A percentile compares a stretch with the other conserved stretches of the same genome.
Evolutionary conservation across 352 stramenopile genomes (phyloP).

Genomic region (Pythium grandisporangium): DNA sequence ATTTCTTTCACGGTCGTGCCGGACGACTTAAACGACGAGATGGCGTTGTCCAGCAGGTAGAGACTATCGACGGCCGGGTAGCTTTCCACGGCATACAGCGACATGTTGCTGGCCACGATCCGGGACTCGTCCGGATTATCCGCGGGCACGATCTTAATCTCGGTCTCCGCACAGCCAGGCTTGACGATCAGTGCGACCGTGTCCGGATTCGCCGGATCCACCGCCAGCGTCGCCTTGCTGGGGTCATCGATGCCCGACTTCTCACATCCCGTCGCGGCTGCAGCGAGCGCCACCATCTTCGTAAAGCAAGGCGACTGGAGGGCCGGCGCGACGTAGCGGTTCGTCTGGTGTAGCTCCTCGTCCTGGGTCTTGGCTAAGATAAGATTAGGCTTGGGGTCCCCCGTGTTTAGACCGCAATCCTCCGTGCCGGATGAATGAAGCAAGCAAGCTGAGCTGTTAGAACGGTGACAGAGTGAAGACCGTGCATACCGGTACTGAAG

Average conservation of each 20-base stretch:
- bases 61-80: conserved; percentile 6
- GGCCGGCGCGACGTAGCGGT: too few species aligned
- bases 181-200: conserved; percentile 3
- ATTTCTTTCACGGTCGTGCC: conserved; percentile 26
- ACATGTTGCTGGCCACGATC: conserved; percentile 3
- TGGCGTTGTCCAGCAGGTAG: conserved; percentile 18
- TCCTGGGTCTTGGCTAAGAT: too few species aligned
- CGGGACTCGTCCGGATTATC: conserved; percentile 1
- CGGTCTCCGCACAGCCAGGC: not conserved
- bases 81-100: conserved; percentile 5
- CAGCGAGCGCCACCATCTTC: not conserved
- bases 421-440: too few species aligned
- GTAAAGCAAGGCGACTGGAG: too few species aligned
- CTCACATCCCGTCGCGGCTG: conserved; percentile 1
- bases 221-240: conserved; percentile 1
- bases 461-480: too few species aligned
- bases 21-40: conserved; percentile 21
- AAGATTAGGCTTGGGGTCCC: too few species aligned
- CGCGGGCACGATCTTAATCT: not conserved
- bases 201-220: conserved; percentile 1
- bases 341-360: too few species aligned
- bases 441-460: too few species aligned
- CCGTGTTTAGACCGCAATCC: too few species aligned
- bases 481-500: too few species aligned
- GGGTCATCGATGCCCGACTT: conserved; percentile 6